These are phyloP conservation scores for Mycena metata DNA, from an alignment of 768 basidiomycete species.

Conservation along the genomic window DNA sequence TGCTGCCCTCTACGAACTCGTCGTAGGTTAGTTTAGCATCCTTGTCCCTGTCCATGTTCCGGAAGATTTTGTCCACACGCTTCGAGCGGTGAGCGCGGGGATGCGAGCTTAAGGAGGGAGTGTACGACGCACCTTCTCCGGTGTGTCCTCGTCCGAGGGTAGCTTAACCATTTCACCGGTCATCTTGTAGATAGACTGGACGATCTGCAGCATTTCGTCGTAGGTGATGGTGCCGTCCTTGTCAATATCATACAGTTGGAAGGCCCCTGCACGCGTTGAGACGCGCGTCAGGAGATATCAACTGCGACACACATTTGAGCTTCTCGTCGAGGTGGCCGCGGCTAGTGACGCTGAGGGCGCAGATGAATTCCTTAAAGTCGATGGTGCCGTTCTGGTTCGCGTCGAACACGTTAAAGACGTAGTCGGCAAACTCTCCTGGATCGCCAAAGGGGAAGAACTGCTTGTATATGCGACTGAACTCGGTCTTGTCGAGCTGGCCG, in stretches of 20 bases:
- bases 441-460: constrained; percentile 99
- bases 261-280: constrained; percentile 83
- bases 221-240: constrained; percentile 98
- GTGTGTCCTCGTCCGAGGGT: constrained; percentile 99
- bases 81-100: constrained; percentile 48
- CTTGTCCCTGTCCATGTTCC: constrained; percentile 96
- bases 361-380: constrained; percentile 99
- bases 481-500: constrained; percentile 94
- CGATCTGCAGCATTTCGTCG: constrained; percentile 99
- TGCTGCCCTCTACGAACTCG: constrained; percentile 98
- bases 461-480: constrained; percentile 98
- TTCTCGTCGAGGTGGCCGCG: constrained; percentile 97
- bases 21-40: constrained; percentile 94
- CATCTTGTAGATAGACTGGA: constrained; percentile 99
- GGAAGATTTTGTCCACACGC: constrained; percentile 99
- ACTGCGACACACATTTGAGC: constrained; percentile 84
- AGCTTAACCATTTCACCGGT: constrained; percentile 99
- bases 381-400: constrained; percentile 96
- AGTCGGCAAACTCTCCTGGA: constrained; percentile 95
- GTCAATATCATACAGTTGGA: constrained; percentile 99
- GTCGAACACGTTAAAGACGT: constrained; percentile 98
- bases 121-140: constrained; percentile 82
- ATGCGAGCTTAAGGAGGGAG: constrained; percentile 12
- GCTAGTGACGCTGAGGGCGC: constrained; percentile 94
- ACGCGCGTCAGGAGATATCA: constrained; percentile 30